Percentiles rank a stretch among this genome's conserved stretches.
Conservation (phyloP, 2,329 filamentous ascomycete species). For the Botrytis galanthina region DNA sequence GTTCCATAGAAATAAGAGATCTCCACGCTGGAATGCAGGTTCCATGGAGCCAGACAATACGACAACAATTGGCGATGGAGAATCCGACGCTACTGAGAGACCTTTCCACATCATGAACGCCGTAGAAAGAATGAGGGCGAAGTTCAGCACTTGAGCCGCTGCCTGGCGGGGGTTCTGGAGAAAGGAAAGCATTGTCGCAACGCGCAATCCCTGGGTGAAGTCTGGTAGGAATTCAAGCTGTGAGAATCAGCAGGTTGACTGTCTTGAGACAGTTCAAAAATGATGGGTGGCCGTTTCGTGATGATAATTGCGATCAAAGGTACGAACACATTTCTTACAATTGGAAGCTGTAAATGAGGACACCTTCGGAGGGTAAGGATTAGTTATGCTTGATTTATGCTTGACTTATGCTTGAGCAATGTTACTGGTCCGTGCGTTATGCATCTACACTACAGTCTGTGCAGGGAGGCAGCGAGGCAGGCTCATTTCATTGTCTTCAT, state of each 20-base stretch:
- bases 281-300: background rate
- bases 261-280: background rate
- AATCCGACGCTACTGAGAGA: constrained; percentile 62
- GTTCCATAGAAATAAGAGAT: constrained; percentile 60
- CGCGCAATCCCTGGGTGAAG: background rate
- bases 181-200: constrained; percentile 50
- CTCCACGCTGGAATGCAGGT: constrained; percentile 59
- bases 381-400: background rate
- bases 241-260: background rate
- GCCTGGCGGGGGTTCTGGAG: constrained; percentile 64
- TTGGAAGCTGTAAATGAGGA: constrained; percentile 1
- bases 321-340: constrained; percentile 5
- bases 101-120: constrained; percentile 76
- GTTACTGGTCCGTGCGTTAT: background rate
- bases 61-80: constrained; percentile 58
- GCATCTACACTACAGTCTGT: background rate
- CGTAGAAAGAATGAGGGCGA: constrained; percentile 68
- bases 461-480: background rate
- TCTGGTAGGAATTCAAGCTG: background rate
- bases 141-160: constrained; percentile 66
- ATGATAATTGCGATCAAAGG: constrained; percentile 7
- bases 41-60: constrained; percentile 62
- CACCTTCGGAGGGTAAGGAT: constrained; percentile 1
- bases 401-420: background rate
- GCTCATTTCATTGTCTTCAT: background rate